Evolutionary conservation across 768 basidiomycete species (phyloP), one percentile per base, ranked within the genome.

Genomic region (Naganishia vaughanmartiniae): DNA sequence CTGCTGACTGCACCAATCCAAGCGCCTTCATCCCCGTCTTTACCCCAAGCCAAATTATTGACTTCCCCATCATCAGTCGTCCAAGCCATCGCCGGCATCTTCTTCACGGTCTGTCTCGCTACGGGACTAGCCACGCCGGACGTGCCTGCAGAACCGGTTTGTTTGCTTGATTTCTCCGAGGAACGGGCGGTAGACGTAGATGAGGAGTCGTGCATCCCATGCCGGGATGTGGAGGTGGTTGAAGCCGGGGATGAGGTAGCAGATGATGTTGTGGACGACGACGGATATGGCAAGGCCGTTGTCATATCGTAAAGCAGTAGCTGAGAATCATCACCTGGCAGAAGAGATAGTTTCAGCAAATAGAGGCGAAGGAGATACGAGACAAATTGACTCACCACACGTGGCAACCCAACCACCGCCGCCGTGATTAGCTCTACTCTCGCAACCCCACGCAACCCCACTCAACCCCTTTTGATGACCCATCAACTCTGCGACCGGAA

Each of bases 251-350:
- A 46, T 69, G 84, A 74, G 85, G 11, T 88, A 85, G 76, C 88
- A 84, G 65, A 84, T 83, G 70, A 66, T 2, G 88, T 84, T 54
- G 74, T 72, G n/a, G n/a, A n/a, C 14, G 76, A 73, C 3, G 74
- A 39, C 30, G 73, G 71, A 19, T 71, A n/a, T 73, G 68, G 55
- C 71, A 71, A 24, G 76, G 77, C 11, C 79, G 66, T 14, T 75
- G 77, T 19, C 54, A 39, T 15, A 77, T 98, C 94, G 91, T 94
- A 98, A 17, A 98, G 80, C 12, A 96, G 83, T n/a, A 96, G 84
- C 82, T 95, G 93, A 73, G 90, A 90, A 82, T 98, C 94, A 79
- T 98, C 94, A 68, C 88, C 93, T 96, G 70, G 30, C 14, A n/a
- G 21, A 63, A 6, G 9, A 12, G 10, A 3, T 3, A 7, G 57